These are phyloP conservation scores for Canariomyces notabilis DNA, from an alignment of 2,329 filamentous ascomycete species.

Conservation along the genomic window DNA sequence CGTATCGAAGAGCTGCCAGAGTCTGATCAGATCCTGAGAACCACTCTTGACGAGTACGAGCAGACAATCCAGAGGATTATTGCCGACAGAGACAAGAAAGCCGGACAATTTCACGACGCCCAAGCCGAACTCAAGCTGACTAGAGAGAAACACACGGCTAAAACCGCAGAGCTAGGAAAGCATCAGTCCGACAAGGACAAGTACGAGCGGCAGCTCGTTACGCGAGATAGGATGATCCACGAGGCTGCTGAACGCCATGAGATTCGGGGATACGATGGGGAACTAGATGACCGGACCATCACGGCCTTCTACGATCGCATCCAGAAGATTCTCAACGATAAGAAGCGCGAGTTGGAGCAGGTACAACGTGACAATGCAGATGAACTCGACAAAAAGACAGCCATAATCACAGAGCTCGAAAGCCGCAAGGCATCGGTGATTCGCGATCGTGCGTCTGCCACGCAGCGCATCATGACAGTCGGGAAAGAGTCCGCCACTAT, in stretches of 20 bases:
- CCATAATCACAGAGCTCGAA: conserved; percentile 66
- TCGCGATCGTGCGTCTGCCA: conserved; percentile 69
- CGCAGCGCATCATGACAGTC: conserved; percentile 66
- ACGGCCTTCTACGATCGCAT: conserved; percentile 73
- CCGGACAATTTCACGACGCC: conserved; percentile 62
- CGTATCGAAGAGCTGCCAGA: conserved; percentile 75
- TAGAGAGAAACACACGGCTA: conserved; percentile 44
- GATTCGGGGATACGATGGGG: conserved; percentile 78
- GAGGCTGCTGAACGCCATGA: conserved; percentile 71
- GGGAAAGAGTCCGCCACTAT: conserved; percentile 63
- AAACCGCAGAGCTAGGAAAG: conserved; percentile 65
- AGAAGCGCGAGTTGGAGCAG: conserved; percentile 71
- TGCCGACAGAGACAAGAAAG: conserved; percentile 58
- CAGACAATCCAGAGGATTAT: conserved; percentile 63
- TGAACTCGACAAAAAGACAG: conserved; percentile 71
- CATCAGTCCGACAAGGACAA: conserved; percentile 81
- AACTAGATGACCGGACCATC: conserved; percentile 69
- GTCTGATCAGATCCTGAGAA: conserved; percentile 68
- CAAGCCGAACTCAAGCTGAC: conserved; percentile 42
- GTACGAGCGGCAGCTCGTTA: conserved; percentile 72
- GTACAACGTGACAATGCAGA: conserved; percentile 66
- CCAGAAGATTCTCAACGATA: conserved; percentile 68
- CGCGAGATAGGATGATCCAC: conserved; percentile 68
- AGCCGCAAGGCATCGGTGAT: conserved; percentile 66
- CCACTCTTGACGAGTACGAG: conserved; percentile 71